Evolutionary conservation across 164 flowering plant genomes (phyloP).

Genomic region (Annona cherimola): DNA sequence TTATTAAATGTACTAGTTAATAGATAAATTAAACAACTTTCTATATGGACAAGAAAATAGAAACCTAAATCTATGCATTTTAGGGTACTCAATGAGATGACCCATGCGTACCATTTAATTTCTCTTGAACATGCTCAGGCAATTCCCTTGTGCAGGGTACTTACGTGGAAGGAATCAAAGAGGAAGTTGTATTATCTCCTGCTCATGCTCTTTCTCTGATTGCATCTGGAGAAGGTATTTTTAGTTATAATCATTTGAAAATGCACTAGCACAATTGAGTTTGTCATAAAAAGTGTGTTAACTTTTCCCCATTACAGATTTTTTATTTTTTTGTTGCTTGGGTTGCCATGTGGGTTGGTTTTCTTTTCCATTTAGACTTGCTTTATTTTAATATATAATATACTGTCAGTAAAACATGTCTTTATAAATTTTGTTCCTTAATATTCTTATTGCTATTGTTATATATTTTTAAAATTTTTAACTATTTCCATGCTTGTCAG

Average conservation of each 20-base stretch:
- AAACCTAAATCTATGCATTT: too few relatives aligned
- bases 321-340: constrained; percentile 1
- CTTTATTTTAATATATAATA: not conserved
- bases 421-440: not conserved
- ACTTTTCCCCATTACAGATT: not conserved
- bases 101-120: not conserved
- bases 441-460: not conserved
- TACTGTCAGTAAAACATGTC: not conserved
- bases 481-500: too few relatives aligned
- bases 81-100: too few relatives aligned
- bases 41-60: too few relatives aligned
- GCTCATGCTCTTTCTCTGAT: constrained; percentile 83
- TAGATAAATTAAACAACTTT: too few relatives aligned
- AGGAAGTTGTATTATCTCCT: constrained; percentile 83
- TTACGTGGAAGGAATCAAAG: constrained; percentile 80
- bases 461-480: not conserved
- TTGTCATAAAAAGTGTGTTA: not conserved
- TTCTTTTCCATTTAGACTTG: not conserved
- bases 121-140: not conserved
- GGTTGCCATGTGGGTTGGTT: not conserved
- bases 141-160: constrained; percentile 49
- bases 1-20: too few relatives aligned
- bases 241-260: not conserved
- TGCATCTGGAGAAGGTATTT: constrained; percentile 80
- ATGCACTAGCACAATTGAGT: not conserved